These are phyloP conservation scores for Aureobasidium melanogenum DNA, from an alignment of 2,329 filamentous ascomycete species.

Conservation along the genomic window DNA sequence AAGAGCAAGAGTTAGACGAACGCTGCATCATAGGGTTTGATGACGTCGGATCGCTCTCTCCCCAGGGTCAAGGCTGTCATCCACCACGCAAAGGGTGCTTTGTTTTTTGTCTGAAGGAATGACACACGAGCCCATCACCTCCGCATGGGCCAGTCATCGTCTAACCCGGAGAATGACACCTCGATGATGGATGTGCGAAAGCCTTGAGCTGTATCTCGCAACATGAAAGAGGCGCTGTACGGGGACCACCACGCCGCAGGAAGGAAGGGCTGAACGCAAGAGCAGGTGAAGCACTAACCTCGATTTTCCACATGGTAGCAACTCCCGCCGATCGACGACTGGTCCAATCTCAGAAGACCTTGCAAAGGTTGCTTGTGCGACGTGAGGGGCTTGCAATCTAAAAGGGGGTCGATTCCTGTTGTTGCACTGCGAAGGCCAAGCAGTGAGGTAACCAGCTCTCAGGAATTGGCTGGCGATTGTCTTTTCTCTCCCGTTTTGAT, in stretches of 20 bases:
- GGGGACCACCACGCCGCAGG: too few relatives aligned
- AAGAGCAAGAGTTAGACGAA: conserved; percentile 9
- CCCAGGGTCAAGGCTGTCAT: conserved; percentile 9
- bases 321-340: conserved; percentile 8
- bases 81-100: neutral
- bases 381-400: conserved; percentile 1
- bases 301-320: conserved; percentile 12
- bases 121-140: conserved; percentile 6
- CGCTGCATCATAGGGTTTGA: conserved; percentile 8
- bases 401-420: neutral
- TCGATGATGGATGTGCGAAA: neutral
- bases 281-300: conserved; percentile 1
- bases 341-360: conserved; percentile 1
- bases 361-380: conserved; percentile 1
- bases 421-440: neutral
- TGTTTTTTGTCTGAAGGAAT: conserved; percentile 9
- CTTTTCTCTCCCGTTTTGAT: conserved; percentile 6
- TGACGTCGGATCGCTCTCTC: conserved; percentile 6
- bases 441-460: neutral
- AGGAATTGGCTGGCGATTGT: conserved; percentile 6
- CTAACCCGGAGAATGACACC: neutral
- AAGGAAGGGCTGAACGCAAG: too few relatives aligned
- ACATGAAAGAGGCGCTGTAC: too few relatives aligned
- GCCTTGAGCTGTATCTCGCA: too few relatives aligned
- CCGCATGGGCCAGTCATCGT: neutral